Evolutionary conservation across 345 rosid genomes (phyloP), one percentile per base, ranked within the genome.

Genomic region (Eucalyptus virginea): DNA sequence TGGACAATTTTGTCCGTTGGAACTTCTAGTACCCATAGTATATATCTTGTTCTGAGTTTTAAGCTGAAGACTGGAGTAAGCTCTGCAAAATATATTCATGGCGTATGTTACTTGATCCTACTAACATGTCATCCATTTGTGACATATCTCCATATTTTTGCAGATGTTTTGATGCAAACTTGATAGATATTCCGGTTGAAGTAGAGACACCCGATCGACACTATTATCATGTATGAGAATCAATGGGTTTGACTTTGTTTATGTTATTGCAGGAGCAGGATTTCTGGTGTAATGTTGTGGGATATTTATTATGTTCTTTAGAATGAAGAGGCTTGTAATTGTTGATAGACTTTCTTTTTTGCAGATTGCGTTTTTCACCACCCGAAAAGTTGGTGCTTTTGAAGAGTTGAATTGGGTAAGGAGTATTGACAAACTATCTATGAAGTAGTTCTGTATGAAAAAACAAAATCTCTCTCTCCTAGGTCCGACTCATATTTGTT

Each of bases 391-490:
- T 80, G 88, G 86, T 49, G 95, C 96, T 24, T 88, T 93, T 90
- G 99, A 98, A 91, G 98, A 97, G 95, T 95, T 98, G 47, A 96
- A 96, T 47, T 97, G 99, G 99, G 98, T 98, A 91, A 92, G 99
- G 89, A 51, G 37, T 18, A 54, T 47, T 87, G 11, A 11, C 49
- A 47, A 26, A 52, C 26, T 50, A 86, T 86, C 56, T 2, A 52
- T 4, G 52, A 30, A 28, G 60, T 86, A 49, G 60, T 16, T 86
- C 87, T 6, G 5, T 77, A 77, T 77, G 47, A 77, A 40, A 77
- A 77, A 77, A 11, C 83, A 40, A 40, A 40, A 40, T 77, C 45
- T 77, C 45, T 7, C 80, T 11, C 83, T 11, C 44, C 12, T 21
- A 40, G 15, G 6, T 37, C 42, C 1, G 8, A 37, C 9, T 77